These are phyloP conservation scores for Trichoderma afroharzianum DNA, from an alignment of 2,329 filamentous ascomycete species.

Conservation along the genomic window DNA sequence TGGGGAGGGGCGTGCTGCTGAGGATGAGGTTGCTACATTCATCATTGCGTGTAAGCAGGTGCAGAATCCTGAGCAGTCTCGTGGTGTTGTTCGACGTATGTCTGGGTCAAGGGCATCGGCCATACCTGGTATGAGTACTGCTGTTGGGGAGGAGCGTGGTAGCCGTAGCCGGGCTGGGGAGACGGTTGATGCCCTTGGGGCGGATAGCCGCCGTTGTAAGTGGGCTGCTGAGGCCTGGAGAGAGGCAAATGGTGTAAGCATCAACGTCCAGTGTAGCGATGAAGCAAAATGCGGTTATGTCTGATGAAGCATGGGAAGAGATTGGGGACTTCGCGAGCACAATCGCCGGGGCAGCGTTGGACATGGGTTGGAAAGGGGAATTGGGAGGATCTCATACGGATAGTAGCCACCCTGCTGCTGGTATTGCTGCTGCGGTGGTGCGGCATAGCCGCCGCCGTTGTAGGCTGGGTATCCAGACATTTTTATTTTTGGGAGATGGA, in stretches of 20 bases:
- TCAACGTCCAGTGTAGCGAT: neutral
- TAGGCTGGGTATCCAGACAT: conserved; percentile 18
- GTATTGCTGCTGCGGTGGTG: conserved; percentile 17
- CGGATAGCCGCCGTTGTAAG: conserved; percentile 46
- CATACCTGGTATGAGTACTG: conserved; percentile 40
- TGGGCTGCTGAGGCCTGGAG: conserved; percentile 35
- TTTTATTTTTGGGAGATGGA: conserved; percentile 1
- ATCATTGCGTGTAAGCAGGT: neutral
- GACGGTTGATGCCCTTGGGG: conserved; percentile 45
- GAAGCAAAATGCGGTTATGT: neutral
- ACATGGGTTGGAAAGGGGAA: conserved; percentile 22
- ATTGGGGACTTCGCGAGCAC: neutral
- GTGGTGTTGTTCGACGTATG: neutral
- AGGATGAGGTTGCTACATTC: conserved; percentile 28
- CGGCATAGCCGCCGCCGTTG: conserved; percentile 15
- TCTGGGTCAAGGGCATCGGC: neutral
- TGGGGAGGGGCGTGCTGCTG: conserved; percentile 26
- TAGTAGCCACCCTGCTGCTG: conserved; percentile 45
- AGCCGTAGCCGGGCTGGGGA: conserved; percentile 47
- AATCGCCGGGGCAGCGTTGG: neutral
- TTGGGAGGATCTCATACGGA: conserved; percentile 42
- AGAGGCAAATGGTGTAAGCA: neutral
- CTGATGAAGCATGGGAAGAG: neutral
- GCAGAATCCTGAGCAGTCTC: neutral
- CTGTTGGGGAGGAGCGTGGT: conserved; percentile 40